These are phyloP conservation scores for Myriosclerotinia curreyana DNA, from an alignment of 2,329 filamentous ascomycete genomes.

Conservation along the genomic window DNA sequence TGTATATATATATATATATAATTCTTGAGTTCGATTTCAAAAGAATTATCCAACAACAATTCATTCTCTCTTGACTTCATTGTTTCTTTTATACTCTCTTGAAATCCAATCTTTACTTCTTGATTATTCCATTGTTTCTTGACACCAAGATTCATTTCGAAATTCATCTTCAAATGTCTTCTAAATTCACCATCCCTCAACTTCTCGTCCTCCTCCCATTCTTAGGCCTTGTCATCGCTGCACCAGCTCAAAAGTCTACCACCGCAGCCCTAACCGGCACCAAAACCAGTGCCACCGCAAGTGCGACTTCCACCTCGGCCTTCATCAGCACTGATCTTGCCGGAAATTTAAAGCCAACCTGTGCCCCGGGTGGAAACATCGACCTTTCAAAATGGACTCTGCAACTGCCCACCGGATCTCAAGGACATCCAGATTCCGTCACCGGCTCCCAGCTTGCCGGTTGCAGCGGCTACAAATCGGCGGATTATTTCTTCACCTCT, in stretches of 20 bases:
- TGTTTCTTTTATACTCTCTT: neutral
- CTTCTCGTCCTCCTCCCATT: slow-evolving; percentile 16
- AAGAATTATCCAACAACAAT: neutral
- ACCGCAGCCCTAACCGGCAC: no score
- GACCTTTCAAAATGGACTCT: slow-evolving; percentile 41
- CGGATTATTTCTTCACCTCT: slow-evolving; percentile 42
- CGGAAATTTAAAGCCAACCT: slow-evolving; percentile 22
- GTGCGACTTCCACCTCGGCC: neutral
- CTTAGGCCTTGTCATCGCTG: slow-evolving; percentile 11
- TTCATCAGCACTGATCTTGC: neutral
- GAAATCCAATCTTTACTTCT: neutral
- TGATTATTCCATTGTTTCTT: neutral
- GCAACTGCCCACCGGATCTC: slow-evolving; percentile 42
- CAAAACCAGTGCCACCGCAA: no score
- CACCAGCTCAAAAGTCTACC: slow-evolving; percentile 3
- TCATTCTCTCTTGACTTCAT: neutral
- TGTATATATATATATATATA: slow-evolving; percentile 5
- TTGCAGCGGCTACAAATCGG: slow-evolving; percentile 40
- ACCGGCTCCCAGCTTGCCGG: slow-evolving; percentile 38
- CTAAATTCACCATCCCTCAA: slow-evolving; percentile 11
- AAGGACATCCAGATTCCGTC: slow-evolving; percentile 37
- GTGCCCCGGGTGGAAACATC: slow-evolving; percentile 39
- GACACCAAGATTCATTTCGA: neutral
- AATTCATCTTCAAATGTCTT: slow-evolving; percentile 4
- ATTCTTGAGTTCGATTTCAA: neutral